Percentiles rank a stretch among this genome's conserved stretches.
Evolutionary conservation across 2,329 filamentous ascomycete genomes (phyloP).

Genomic region (Fusarium sublunatum): DNA sequence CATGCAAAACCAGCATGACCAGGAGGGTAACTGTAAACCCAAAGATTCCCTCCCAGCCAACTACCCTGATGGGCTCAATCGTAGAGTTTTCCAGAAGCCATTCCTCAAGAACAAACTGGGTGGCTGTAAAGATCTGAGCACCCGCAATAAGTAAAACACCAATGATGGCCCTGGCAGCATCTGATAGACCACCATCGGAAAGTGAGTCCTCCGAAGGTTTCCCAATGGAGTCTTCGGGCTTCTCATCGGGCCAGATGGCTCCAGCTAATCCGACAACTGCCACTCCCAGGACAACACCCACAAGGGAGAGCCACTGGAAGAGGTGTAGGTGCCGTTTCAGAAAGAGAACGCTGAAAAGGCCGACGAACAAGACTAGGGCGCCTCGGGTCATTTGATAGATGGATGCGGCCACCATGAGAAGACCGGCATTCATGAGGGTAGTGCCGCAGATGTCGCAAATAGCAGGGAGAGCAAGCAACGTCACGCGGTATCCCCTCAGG

Average conservation of each 20-base stretch:
- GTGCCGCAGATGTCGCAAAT: conserved; percentile 95
- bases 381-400: conserved; percentile 99
- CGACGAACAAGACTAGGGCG: conserved; percentile 94
- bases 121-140: conserved; percentile 95
- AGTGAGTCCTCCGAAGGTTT: conserved; percentile 53
- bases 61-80: conserved; percentile 85
- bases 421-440: conserved; percentile 95
- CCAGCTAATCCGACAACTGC: conserved; percentile 91
- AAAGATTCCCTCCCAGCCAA: conserved; percentile 96
- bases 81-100: conserved; percentile 78
- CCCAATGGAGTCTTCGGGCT: conserved; percentile 55
- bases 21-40: conserved; percentile 83
- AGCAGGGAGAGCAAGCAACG: conserved; percentile 84
- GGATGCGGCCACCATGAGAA: conserved; percentile 92
- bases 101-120: conserved; percentile 96
- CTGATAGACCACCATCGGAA: conserved; percentile 53
- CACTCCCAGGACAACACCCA: conserved; percentile 89
- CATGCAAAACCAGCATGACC: conserved; percentile 83
- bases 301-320: conserved; percentile 93
- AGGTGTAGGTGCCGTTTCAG: conserved; percentile 79
- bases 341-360: conserved; percentile 93
- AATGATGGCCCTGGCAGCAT: conserved; percentile 69
- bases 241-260: conserved; percentile 78
- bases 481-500: conserved; percentile 76
- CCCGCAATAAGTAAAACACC: conserved; percentile 92